Conservation (phyloP, 148 eudicot genomes). For the Suaeda aralocaspica region DNA sequence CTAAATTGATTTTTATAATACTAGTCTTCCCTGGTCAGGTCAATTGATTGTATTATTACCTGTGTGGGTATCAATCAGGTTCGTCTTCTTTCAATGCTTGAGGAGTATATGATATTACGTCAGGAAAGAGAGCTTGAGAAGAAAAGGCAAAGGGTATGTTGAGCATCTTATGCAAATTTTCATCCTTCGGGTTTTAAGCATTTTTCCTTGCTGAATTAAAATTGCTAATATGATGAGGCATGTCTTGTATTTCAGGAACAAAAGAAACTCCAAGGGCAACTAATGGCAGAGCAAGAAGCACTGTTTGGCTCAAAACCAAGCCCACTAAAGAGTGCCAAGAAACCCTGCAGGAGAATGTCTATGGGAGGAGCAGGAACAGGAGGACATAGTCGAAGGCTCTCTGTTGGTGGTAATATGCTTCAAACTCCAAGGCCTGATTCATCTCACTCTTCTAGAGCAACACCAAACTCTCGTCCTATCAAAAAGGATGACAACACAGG, state of each 20-base stretch:
- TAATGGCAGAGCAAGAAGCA: slow-evolving; percentile 89
- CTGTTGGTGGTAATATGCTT: slow-evolving; percentile 60
- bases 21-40: background rate
- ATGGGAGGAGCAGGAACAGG: slow-evolving; percentile 39
- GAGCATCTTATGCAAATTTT: background rate
- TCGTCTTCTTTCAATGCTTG: slow-evolving; percentile 73
- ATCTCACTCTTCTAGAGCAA: slow-evolving; percentile 45
- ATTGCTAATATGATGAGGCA: background rate
- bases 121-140: slow-evolving; percentile 76
- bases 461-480: slow-evolving; percentile 62
- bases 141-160: slow-evolving; percentile 58
- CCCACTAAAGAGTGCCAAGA: slow-evolving; percentile 79
- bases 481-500: slow-evolving; percentile 56
- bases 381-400: slow-evolving; percentile 54
- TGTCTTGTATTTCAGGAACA: slow-evolving; percentile 57
- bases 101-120: slow-evolving; percentile 74
- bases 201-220: background rate
- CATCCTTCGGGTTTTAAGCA: no score
- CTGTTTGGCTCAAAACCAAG: slow-evolving; percentile 98
- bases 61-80: slow-evolving; percentile 37
- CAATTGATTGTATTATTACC: slow-evolving; percentile 9
- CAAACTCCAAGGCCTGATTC: slow-evolving; percentile 58
- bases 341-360: slow-evolving; percentile 60
- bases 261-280: slow-evolving; percentile 91
- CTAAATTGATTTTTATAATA: background rate